Conservation (phyloP, 768 basidiomycete species). For the Daedaleopsis sinensis region DNA sequence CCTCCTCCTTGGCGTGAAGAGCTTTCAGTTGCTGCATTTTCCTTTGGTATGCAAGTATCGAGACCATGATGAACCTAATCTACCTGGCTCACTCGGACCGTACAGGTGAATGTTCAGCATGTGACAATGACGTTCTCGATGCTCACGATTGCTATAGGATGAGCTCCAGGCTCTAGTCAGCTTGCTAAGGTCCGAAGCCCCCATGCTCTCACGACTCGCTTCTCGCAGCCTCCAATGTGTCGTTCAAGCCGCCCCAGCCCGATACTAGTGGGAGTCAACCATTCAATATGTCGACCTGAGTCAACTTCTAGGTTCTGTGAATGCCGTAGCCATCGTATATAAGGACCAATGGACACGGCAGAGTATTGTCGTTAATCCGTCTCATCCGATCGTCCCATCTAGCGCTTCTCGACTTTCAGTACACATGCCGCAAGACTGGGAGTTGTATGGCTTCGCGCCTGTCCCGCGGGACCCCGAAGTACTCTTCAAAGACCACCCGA, state of each 20-base stretch:
- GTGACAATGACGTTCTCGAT: background rate
- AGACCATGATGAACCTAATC: too few species aligned
- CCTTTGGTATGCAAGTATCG: too few species aligned
- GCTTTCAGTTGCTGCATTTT: too few species aligned
- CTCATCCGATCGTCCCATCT: background rate
- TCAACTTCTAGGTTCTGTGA: too few species aligned
- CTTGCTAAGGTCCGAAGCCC: background rate
- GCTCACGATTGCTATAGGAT: background rate
- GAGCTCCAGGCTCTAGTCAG: background rate
- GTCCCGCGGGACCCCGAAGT: constrained; percentile 51
- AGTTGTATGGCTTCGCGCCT: constrained; percentile 51
- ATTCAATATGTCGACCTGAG: background rate
- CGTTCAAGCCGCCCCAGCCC: background rate
- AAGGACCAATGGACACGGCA: background rate
- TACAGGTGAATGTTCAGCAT: background rate
- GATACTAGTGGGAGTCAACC: background rate
- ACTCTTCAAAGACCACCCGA: constrained; percentile 49
- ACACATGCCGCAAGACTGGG: constrained; percentile 18
- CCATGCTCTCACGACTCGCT: background rate
- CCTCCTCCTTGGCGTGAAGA: too few species aligned
- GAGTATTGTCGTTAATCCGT: too few species aligned
- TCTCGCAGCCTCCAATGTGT: background rate
- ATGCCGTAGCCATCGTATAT: background rate
- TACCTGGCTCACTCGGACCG: too few species aligned
- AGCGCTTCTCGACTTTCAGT: background rate